Base-by-base conservation (phyloP, 2,329 filamentous ascomycete species). In the Fusarium nematophilum region DNA sequence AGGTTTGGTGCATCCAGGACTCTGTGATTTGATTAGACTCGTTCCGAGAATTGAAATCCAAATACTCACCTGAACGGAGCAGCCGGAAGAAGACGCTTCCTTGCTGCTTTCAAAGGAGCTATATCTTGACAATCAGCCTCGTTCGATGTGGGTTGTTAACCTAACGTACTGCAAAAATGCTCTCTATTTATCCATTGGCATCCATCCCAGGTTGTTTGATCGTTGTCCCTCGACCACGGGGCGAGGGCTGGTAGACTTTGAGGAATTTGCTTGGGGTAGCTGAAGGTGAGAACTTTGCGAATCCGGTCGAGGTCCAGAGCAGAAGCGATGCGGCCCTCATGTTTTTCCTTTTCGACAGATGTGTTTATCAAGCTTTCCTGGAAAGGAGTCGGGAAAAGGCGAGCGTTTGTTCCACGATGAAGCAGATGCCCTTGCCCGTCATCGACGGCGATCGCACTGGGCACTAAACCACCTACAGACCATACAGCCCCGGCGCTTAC, bases 1-100 rank as follows among this genome's bases (percentile, higher is more conserved):
- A 98, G 81, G 45, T 87, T 86, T 3, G 93, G 93, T 8, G 94
- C 94, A 76, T 97, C 92, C 5, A 99, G 82, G 6, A 97, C 90
- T 77, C 87, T 90, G 59, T 11, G 26, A 4, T 11, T 9, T 18
- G 53, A 69, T 81, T 51, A 83, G 71, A 36, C 48, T 7, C 10
- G n/a, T 4, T n/a, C n/a, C 25, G 49, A 38, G 14, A 6, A 25
- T 15, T 10, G 42, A 78, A 83, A 23, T 9, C n/a, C 14, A n/a
- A 31, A n/a, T 17, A 30, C 59, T 73, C 80, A 90, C 88, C 90
- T 91, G 78, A 96, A 96, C 5, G 93, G 91, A 14, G 90, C 84
- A 7, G 83, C 81, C 30, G 92, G 90, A 34, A 95, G 79, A 29
- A 79, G 75, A 48, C 82, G 67, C 27, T 37, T 66, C n/a, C 37